Conservation (phyloP, 2,329 filamentous ascomycete species). For the Neoarthrinium moseri region DNA sequence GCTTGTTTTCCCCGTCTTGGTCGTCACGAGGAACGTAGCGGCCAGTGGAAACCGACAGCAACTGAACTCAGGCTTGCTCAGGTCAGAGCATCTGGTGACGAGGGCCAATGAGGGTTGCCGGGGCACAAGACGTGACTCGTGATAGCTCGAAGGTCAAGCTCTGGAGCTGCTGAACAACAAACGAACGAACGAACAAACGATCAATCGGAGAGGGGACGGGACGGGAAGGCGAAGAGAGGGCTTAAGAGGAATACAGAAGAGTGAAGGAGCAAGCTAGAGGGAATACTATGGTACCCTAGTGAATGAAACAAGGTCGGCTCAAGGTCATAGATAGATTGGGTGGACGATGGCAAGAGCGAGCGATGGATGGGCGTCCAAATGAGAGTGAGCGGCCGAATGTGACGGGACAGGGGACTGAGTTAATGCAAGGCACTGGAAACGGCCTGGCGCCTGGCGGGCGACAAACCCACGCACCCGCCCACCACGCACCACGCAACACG, state of each 20-base stretch:
- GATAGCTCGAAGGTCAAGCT: not conserved
- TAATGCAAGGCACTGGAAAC: conserved; percentile 6
- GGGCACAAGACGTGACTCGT: not conserved
- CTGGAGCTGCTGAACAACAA: not conserved
- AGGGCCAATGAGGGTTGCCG: not conserved
- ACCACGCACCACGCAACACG: no score
- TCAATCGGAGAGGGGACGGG: not conserved
- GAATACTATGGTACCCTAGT: not conserved
- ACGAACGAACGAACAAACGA: not conserved
- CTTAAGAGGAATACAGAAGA: not conserved
- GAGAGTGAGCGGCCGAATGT: not conserved
- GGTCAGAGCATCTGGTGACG: not conserved
- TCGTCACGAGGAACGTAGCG: conserved; percentile 9
- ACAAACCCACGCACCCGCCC: not conserved
- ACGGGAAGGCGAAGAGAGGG: not conserved
- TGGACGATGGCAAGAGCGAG: not conserved
- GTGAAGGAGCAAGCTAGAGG: not conserved
- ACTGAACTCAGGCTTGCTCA: no score
- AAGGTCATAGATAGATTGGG: conserved; percentile 7
- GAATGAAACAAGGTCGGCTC: conserved; percentile 3
- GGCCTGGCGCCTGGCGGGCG: not conserved
- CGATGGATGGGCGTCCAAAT: not conserved
- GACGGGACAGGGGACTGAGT: not conserved
- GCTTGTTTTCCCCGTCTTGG: conserved; percentile 5
- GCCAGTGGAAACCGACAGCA: not conserved